Base-by-base conservation (phyloP, 345 rosid species). In the Citrus mangshanensis region DNA sequence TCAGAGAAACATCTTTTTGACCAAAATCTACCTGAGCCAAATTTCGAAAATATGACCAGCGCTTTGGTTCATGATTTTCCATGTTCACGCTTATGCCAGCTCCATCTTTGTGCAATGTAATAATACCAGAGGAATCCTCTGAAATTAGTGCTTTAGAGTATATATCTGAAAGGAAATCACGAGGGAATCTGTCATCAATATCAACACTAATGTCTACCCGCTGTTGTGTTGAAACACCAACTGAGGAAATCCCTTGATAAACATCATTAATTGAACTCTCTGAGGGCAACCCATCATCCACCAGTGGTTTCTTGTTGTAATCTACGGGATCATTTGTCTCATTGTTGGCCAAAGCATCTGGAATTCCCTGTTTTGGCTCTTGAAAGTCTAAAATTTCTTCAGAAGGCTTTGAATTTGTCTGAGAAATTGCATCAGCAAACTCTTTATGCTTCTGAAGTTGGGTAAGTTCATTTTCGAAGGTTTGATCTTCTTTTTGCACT, bases 31-130 rank as follows among this genome's bases (percentile, higher is more conserved):
- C 93, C 37, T 86, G 90, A n/a, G 93, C 98, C 89, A 95, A 84
- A 82, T 92, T 89, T 81, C 86, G 97, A 86, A 93, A 93, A 81
- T 91, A 91, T 2, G 98, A 95, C 98, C 98, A 92, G 77, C 35
- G 92, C 84, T 91, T 93, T 61, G 89, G 97, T 58, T 95, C 94
- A 76, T 77, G 89, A 83, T 89, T 91, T 85, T 89, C 88, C 90
- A 93, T 79, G 83, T 90, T 87, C 80, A 93, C 80, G 78, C 94
- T 95, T 75, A 88, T 80, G 18, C 90, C 92, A 81, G 89, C 86
- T 86, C 92, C 91, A 82, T 90, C 91, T 60, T 82, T 85, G 79
- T 80, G 88, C 74, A 83, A 54, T 27, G 80, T 86, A 73, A 68
- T 66, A 79, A 75, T 74, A 82, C 78, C 85, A 40, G 89, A 77